A percentile compares a stretch with the other conserved stretches of the same genome.
phyloP scores from a whole-genome alignment of 2,329 filamentous ascomycete species.

The Mollisiaceae sp. region DNA sequence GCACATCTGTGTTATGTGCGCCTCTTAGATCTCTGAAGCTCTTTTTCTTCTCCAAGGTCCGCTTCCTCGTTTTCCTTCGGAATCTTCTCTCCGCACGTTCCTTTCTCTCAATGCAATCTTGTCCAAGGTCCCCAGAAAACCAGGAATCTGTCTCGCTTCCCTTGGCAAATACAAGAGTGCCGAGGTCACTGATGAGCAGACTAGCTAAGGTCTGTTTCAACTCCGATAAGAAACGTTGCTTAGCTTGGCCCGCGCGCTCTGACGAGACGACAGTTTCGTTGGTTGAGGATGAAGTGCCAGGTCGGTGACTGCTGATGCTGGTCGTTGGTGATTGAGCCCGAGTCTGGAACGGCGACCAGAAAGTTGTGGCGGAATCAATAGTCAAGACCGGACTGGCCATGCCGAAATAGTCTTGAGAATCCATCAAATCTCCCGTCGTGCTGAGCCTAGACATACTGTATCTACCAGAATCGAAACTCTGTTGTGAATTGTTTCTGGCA shows the following conservation, averaged over 20 bases:
- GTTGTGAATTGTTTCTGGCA: slow-evolving; percentile 67
- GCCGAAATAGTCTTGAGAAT: slow-evolving; percentile 74
- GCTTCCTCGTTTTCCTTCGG: slow-evolving; percentile 52
- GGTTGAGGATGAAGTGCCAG: slow-evolving; percentile 69
- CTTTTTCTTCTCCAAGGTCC: slow-evolving; percentile 66
- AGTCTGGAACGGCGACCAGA: slow-evolving; percentile 86
- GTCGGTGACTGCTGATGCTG: slow-evolving; percentile 65
- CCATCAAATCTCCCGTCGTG: slow-evolving; percentile 67
- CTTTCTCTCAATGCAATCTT: slow-evolving; percentile 67
- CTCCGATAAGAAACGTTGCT: slow-evolving; percentile 77
- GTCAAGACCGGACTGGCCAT: slow-evolving; percentile 70
- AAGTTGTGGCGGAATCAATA: slow-evolving; percentile 77
- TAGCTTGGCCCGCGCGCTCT: slow-evolving; percentile 66
- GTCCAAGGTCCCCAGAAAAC: slow-evolving; percentile 70
- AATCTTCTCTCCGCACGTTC: slow-evolving; percentile 48
- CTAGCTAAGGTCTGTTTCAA: slow-evolving; percentile 82
- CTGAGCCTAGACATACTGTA: slow-evolving; percentile 63
- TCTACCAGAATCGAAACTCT: slow-evolving; percentile 72
- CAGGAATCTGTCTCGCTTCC: slow-evolving; percentile 94
- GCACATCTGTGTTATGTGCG: slow-evolving; percentile 48
- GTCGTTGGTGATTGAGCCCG: slow-evolving; percentile 66
- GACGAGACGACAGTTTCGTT: slow-evolving; percentile 67
- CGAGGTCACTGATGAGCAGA: slow-evolving; percentile 86
- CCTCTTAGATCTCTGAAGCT: slow-evolving; percentile 69
- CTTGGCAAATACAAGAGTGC: slow-evolving; percentile 78